These are phyloP conservation scores for Tolypocladium album DNA, from an alignment of 2,329 filamentous ascomycete species.

Conservation along the genomic window DNA sequence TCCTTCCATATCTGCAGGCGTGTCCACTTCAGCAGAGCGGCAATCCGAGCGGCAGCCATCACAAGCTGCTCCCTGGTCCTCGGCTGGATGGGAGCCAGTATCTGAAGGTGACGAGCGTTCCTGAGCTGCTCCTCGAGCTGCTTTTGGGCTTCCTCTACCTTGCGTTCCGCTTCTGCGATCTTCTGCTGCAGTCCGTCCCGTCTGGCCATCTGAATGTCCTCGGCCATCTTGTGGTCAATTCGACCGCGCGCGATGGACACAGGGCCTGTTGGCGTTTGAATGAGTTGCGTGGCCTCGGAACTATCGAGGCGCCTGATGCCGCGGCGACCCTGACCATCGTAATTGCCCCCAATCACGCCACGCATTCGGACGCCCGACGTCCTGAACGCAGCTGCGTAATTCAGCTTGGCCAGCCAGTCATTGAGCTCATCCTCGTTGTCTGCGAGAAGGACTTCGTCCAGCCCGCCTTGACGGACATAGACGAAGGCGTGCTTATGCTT, in stretches of 20 bases:
- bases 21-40: conserved; percentile 88
- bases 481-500: conserved; percentile 94
- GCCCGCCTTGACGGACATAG: conserved; percentile 74
- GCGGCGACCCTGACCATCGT: conserved; percentile 69
- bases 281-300: conserved; percentile 45
- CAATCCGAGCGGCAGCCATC: conserved; percentile 71
- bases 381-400: conserved; percentile 90
- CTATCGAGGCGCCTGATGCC: conserved; percentile 62
- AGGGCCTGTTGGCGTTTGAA: conserved; percentile 63
- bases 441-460: conserved; percentile 85
- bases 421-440: conserved; percentile 88
- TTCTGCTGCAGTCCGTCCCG: conserved; percentile 74
- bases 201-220: conserved; percentile 75
- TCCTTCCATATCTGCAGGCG: conserved; percentile 87
- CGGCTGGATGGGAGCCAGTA: conserved; percentile 83
- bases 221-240: conserved; percentile 72
- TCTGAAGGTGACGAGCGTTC: conserved; percentile 81
- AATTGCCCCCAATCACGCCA: conserved; percentile 72
- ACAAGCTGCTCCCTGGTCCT: conserved; percentile 80
- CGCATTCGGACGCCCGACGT: conserved; percentile 86
- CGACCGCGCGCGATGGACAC: conserved; percentile 62
- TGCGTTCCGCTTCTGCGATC: conserved; percentile 74
- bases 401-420: conserved; percentile 92
- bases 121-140: conserved; percentile 74
- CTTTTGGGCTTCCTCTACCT: conserved; percentile 60